phyloP scores from a whole-genome alignment of 2,329 filamentous ascomycete species.

The Ramichloridium luteum region DNA sequence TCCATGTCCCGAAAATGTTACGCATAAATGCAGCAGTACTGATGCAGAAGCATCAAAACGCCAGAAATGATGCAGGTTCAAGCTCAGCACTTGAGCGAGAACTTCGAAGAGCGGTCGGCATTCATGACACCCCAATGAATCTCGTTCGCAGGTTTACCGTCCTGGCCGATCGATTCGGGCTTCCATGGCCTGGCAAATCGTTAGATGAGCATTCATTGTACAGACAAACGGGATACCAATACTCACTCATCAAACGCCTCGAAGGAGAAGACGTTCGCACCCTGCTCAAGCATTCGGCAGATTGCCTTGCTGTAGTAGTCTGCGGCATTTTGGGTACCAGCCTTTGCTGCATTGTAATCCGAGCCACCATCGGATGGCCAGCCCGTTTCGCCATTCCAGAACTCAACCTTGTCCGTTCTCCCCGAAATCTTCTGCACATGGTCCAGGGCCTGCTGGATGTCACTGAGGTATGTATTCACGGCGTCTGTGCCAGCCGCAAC shows the following conservation, averaged over 20 bases:
- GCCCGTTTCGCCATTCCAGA: conserved; percentile 58
- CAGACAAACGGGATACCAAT: not conserved
- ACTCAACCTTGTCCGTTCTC: conserved; percentile 42
- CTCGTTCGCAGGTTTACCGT: conserved; percentile 49
- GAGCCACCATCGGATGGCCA: conserved; percentile 53
- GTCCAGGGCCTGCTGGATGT: conserved; percentile 50
- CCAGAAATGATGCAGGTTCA: too few species aligned
- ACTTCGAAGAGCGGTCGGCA: conserved; percentile 20
- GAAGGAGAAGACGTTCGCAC: conserved; percentile 59
- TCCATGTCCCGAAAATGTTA: too few species aligned
- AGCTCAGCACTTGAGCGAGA: conserved; percentile 12
- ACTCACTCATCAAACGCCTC: conserved; percentile 56
- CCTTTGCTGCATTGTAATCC: conserved; percentile 49
- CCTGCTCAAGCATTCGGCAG: conserved; percentile 53
- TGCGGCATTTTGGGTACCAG: conserved; percentile 46
- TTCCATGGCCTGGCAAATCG: conserved; percentile 41
- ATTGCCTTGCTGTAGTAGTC: conserved; percentile 48
- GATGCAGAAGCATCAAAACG: too few species aligned
- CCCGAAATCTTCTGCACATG: conserved; percentile 51
- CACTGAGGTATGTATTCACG: conserved; percentile 52
- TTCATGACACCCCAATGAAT: conserved; percentile 59
- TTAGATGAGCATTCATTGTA: conserved; percentile 2
- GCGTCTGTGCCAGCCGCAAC: conserved; percentile 36
- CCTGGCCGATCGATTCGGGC: conserved; percentile 49
- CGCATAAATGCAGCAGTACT: too few species aligned